These are phyloP conservation scores for Kickxella alabastrina DNA, from an alignment of 192 early-diverging fungal species.

Conservation along the genomic window DNA sequence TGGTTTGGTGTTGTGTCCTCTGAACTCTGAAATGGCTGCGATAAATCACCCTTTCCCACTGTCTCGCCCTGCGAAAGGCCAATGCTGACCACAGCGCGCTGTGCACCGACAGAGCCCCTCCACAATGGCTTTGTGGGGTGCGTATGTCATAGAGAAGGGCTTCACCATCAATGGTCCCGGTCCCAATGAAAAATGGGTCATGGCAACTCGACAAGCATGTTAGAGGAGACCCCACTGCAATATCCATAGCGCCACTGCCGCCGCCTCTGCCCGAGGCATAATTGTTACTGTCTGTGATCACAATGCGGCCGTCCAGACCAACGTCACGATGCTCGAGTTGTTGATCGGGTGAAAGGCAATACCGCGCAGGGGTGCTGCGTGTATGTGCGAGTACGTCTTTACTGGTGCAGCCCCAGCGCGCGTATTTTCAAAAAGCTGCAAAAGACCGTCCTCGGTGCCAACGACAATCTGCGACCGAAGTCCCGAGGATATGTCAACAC, in stretches of 20 bases:
- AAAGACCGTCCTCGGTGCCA: conserved; percentile 42
- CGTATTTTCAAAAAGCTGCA: conserved; percentile 46
- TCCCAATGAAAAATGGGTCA: conserved; percentile 16
- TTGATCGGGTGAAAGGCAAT: conserved; percentile 20
- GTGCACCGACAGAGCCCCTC: conserved; percentile 7
- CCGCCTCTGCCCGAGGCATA: background rate
- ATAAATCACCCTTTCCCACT: background rate
- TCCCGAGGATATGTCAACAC: conserved; percentile 26
- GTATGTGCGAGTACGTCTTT: conserved; percentile 25
- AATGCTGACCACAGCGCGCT: conserved; percentile 20
- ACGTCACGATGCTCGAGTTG: conserved; percentile 8
- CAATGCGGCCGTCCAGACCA: conserved; percentile 30
- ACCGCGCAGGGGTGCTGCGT: conserved; percentile 33
- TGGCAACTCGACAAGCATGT: conserved; percentile 24
- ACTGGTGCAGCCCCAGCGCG: conserved; percentile 20
- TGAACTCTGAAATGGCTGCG: conserved; percentile 9
- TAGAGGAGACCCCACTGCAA: conserved; percentile 14
- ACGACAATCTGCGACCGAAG: conserved; percentile 27
- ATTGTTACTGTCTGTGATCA: conserved; percentile 20
- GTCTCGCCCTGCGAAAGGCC: conserved; percentile 9
- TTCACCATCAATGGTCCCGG: conserved; percentile 36
- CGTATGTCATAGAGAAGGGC: conserved; percentile 34
- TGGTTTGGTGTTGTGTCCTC: conserved; percentile 2
- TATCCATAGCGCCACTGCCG: conserved; percentile 4
- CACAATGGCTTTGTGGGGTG: conserved; percentile 21